Percentiles rank a stretch among this genome's conserved stretches.
phyloP scores from a whole-genome alignment of 495 filamentous ascomycete species.

The Penicillium crystallinum region DNA sequence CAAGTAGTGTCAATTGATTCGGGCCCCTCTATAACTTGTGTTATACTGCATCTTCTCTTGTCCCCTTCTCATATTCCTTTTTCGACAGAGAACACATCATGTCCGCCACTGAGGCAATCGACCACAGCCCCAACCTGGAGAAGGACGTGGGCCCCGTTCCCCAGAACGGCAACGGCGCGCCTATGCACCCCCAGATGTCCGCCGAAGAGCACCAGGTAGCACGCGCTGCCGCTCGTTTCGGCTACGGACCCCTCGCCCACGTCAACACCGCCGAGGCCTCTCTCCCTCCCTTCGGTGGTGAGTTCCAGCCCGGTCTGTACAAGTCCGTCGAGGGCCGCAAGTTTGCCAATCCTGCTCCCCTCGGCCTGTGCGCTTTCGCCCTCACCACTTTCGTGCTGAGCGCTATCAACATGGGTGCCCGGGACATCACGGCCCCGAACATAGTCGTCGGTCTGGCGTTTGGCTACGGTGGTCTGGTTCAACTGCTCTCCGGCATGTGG shows the following conservation, averaged over 20 bases:
- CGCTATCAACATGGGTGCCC: conserved; percentile 70
- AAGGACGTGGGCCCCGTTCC: conserved; percentile 31
- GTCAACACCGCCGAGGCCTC: conserved; percentile 57
- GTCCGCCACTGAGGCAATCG: conserved; percentile 25
- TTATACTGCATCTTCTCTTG: conserved; percentile 23
- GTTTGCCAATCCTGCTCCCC: conserved; percentile 82
- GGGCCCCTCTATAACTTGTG: conserved; percentile 23
- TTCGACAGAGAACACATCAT: conserved; percentile 18
- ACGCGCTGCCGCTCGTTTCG: conserved; percentile 44
- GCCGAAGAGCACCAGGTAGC: conserved; percentile 45
- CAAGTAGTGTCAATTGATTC: conserved; percentile 32
- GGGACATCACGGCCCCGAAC: conserved; percentile 55
- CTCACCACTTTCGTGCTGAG: conserved; percentile 93
- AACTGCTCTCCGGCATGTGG: conserved; percentile 97
- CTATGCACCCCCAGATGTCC: conserved; percentile 34
- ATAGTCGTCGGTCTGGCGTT: conserved; percentile 67
- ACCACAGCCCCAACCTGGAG: conserved; percentile 23
- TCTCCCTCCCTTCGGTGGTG: conserved; percentile 85
- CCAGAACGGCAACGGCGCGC: conserved; percentile 13
- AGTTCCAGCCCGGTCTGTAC: conserved; percentile 94
- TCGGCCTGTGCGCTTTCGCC: conserved; percentile 86
- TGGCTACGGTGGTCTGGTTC: conserved; percentile 83
- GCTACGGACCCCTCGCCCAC: conserved; percentile 64
- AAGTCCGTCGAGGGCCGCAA: conserved; percentile 69
- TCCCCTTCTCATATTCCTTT: conserved; percentile 6